Percentiles rank a stretch among this genome's conserved stretches.
These are phyloP conservation scores for Neurospora sp. DNA, from an alignment of 495 filamentous ascomycete species.

Conservation along the genomic window DNA sequence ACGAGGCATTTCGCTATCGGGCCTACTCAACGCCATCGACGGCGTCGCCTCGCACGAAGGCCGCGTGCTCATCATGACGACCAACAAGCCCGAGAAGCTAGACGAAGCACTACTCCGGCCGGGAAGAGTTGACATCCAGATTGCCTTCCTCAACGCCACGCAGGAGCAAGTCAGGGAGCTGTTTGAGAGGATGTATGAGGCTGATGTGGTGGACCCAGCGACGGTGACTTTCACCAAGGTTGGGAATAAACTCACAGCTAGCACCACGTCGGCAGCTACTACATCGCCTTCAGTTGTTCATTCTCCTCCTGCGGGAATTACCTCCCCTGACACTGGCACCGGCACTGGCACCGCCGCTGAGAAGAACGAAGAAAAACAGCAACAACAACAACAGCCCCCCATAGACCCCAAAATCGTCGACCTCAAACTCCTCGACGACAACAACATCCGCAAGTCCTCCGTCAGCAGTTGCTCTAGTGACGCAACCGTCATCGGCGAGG, in stretches of 20 bases:
- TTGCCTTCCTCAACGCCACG: constrained; percentile 59
- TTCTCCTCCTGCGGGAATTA: background rate
- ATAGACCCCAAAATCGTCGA: background rate
- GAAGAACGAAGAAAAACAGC: background rate
- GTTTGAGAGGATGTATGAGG: constrained; percentile 63
- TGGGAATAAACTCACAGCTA: background rate
- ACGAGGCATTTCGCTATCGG: constrained; percentile 57
- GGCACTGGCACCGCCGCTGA: background rate
- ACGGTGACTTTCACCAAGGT: background rate
- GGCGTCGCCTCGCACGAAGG: constrained; percentile 77
- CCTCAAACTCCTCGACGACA: background rate
- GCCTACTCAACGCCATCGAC: constrained; percentile 75
- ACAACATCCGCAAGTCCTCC: background rate
- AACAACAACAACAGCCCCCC: background rate
- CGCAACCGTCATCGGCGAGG: constrained; percentile 7
- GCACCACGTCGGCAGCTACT: background rate
- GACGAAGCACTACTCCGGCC: constrained; percentile 69
- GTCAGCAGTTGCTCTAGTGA: constrained; percentile 1
- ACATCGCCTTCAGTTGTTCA: background rate
- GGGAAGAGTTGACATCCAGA: constrained; percentile 64
- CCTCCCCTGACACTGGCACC: background rate
- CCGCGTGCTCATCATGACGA: constrained; percentile 75
- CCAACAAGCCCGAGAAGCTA: constrained; percentile 64
- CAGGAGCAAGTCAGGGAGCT: constrained; percentile 52
- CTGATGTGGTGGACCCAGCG: constrained; percentile 10